Evolutionary conservation across 78 protist genomes (phyloP).

Genomic region (Tieghemostelium lacteum): DNA sequence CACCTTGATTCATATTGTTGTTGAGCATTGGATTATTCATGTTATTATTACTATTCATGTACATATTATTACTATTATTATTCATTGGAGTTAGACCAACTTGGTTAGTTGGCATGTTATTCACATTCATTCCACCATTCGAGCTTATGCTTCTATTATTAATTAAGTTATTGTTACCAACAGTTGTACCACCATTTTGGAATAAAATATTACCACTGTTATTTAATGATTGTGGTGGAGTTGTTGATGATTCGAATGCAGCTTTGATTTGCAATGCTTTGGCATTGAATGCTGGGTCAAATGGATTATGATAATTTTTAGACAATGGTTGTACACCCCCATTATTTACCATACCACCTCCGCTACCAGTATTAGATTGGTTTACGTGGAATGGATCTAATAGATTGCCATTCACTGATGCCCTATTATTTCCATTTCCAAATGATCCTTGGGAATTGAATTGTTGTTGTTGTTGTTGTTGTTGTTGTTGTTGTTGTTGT

Average conservation of each 20-base stretch:
- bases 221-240: not conserved
- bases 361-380: not conserved
- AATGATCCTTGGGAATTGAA: too few species aligned
- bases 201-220: not conserved
- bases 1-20: not conserved
- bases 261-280: slow-evolving; percentile 73
- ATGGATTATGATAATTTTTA: slow-evolving; percentile 25
- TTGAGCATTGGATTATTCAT: slow-evolving; percentile 11
- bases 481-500: slow-evolving; percentile 23
- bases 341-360: too few species aligned
- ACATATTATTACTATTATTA: not conserved
- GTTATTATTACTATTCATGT: not conserved
- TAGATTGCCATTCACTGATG: not conserved
- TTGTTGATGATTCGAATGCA: slow-evolving; percentile 55
- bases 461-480: not conserved
- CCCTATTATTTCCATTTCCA: too few species aligned
- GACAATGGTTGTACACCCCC: not conserved
- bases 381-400: slow-evolving; percentile 26
- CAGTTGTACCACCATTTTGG: not conserved
- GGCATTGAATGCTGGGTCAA: slow-evolving; percentile 53
- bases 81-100: not conserved
- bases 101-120: not conserved
- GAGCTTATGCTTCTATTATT: not conserved
- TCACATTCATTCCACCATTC: slow-evolving; percentile 5
- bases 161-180: not conserved